A percentile compares a stretch with the other conserved stretches of the same genome.
These are phyloP conservation scores for Davidsoniella virescens DNA, from an alignment of 2,329 filamentous ascomycete genomes.

Conservation along the genomic window DNA sequence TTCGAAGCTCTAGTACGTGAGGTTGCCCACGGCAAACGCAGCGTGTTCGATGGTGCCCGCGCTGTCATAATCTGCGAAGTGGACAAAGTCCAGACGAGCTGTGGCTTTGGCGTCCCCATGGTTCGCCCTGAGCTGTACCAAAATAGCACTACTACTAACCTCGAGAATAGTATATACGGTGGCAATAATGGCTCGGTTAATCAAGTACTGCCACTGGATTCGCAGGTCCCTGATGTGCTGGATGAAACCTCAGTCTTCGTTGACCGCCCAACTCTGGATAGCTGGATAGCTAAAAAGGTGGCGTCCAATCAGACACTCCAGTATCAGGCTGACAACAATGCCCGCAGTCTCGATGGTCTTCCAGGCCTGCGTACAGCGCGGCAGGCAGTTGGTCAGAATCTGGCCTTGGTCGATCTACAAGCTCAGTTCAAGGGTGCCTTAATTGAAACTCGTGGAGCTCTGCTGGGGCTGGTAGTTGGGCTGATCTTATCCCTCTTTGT, in stretches of 20 bases:
- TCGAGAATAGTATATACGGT: constrained; percentile 7
- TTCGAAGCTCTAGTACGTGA: constrained; percentile 33
- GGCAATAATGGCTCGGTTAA: too few relatives aligned
- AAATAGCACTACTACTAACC: neutral
- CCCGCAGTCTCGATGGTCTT: constrained; percentile 39
- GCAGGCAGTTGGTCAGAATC: constrained; percentile 29
- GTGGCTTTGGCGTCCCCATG: constrained; percentile 47
- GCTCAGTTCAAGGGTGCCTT: neutral
- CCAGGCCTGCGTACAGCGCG: constrained; percentile 39
- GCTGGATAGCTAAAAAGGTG: constrained; percentile 32
- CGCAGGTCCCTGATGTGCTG: neutral
- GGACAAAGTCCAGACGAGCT: constrained; percentile 50
- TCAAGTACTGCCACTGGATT: too few relatives aligned
- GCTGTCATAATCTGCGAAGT: constrained; percentile 46
- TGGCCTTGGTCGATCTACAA: constrained; percentile 26
- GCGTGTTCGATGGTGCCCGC: constrained; percentile 31
- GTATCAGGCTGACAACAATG: constrained; percentile 43
- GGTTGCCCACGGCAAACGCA: constrained; percentile 22
- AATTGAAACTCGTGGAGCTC: constrained; percentile 20
- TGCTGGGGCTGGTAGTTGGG: constrained; percentile 14
- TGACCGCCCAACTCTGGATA: constrained; percentile 38
- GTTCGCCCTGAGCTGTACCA: constrained; percentile 27
- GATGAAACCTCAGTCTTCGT: constrained; percentile 29
- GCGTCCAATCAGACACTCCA: constrained; percentile 31
- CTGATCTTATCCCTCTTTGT: constrained; percentile 5